Evolutionary conservation across 805 yeast species (phyloP).

Genomic region (Sungouiozyma ichnusensis): DNA sequence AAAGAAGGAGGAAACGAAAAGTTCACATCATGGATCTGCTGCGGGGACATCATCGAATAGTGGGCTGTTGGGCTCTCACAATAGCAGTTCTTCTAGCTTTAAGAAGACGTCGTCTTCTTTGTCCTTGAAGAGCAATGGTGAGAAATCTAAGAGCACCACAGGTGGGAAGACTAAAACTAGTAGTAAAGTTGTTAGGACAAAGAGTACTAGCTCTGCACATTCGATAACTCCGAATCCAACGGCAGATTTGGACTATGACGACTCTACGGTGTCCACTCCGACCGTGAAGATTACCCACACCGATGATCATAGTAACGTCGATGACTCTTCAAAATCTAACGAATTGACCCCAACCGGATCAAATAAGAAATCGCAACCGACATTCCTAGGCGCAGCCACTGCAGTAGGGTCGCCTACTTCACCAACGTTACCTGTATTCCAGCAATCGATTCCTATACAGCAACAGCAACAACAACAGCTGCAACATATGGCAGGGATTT

Average conservation of each 20-base stretch:
- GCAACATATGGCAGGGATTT: constrained; percentile 1
- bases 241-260: constrained; percentile 1
- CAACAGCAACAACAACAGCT: constrained; percentile 4
- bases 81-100: constrained; percentile 11
- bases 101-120: constrained; percentile 9
- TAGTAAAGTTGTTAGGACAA: constrained; percentile 1
- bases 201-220: neutral
- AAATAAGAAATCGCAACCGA: constrained; percentile 13
- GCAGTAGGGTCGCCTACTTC: constrained; percentile 11
- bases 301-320: neutral
- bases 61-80: neutral
- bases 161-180: constrained; percentile 1
- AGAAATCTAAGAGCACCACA: constrained; percentile 3
- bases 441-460: neutral
- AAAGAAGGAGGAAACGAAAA: constrained; percentile 26
- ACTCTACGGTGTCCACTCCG: neutral
- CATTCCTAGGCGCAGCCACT: constrained; percentile 21
- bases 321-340: neutral
- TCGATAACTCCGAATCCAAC: neutral
- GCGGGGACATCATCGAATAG: constrained; percentile 6
- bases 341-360: neutral
- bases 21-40: constrained; percentile 1
- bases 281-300: neutral
- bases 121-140: constrained; percentile 3
- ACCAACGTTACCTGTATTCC: neutral